Base-by-base conservation (phyloP, 495 filamentous ascomycete genomes). In the Aspergillus asperescens region DNA sequence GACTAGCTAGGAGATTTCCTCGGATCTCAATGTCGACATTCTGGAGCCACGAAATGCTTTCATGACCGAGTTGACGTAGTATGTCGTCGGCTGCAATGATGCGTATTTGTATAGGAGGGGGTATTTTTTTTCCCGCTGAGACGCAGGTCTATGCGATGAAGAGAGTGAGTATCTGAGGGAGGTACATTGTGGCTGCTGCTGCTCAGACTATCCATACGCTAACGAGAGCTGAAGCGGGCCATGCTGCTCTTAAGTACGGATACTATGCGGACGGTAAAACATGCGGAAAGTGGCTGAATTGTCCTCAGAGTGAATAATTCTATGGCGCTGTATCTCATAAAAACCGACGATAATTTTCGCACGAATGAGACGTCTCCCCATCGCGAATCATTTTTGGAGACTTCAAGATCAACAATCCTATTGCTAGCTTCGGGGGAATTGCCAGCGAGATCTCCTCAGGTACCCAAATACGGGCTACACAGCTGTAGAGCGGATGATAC, bases 11-110 rank as follows among this genome's bases (percentile, higher is more conserved):
- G 4, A 65, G 59, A 1, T 50, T 69, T 15, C 75, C 74, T 5
- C 64, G 53, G 4, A 76, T 27, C 22, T 77, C 68, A 46, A 77
- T 65, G 4, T 75, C 66, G 8, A 62, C 60, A 59, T 78, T 66
- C 1, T 70, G 34, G 3, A 78, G 65, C 46, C 63, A 64, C 2
- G 67, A 67, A 4, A 65, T 73, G 45, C n/a, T n/a, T 76, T 73
- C 67, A 77, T 66, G 1, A 72, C 67, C 0, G 63, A 64, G 44
- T 73, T 67, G 24, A 77, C 44, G 43, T 74, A 48, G 49, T 69
- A 75, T 1, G 66, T 74, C 3, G 51, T 59, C 19, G 68, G 61
- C 19, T n/a, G n/a, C n/a, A n/a, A n/a, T n/a, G n/a, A n/a, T n/a
- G n/a, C n/a, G n/a, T n/a, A n/a, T n/a, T n/a, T n/a, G n/a, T n/a